A percentile compares a stretch with the other conserved stretches of the same genome.
These are phyloP conservation scores for Aspergillus olivimuriae DNA, from an alignment of 495 filamentous ascomycete genomes.

Conservation along the genomic window DNA sequence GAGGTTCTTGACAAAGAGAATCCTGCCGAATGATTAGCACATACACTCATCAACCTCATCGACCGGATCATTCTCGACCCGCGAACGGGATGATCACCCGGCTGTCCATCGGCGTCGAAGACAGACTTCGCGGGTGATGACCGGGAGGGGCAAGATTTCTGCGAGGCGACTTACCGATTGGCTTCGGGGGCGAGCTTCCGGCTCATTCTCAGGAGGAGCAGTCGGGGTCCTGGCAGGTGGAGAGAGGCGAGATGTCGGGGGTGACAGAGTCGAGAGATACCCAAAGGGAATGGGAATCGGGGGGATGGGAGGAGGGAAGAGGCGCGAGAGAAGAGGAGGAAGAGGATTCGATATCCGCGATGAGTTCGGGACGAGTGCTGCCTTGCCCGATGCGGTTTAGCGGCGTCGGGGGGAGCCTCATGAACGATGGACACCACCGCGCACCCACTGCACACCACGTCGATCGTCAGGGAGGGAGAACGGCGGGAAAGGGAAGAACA, in stretches of 20 bases:
- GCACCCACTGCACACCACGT: too few species aligned
- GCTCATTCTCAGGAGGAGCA: conserved; percentile 40
- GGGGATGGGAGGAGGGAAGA: conserved; percentile 8
- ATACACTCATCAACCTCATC: neutral
- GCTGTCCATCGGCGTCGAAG: too few species aligned
- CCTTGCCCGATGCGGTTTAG: conserved; percentile 30
- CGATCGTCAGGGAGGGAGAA: neutral
- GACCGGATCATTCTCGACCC: neutral
- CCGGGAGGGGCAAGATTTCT: conserved; percentile 27
- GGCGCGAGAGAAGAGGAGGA: conserved; percentile 4
- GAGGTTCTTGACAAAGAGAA: conserved; percentile 97
- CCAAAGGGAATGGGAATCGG: conserved; percentile 10
- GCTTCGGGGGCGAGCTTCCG: conserved; percentile 91
- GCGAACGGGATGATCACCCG: neutral
- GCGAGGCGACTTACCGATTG: conserved; percentile 64
- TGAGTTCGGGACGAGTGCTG: conserved; percentile 18
- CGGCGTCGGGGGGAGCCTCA: conserved; percentile 15
- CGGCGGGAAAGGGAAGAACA: neutral
- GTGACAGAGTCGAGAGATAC: conserved; percentile 10
- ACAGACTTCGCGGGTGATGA: conserved; percentile 8
- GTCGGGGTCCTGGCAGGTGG: conserved; percentile 9
- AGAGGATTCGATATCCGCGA: conserved; percentile 14
- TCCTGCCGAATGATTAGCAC: conserved; percentile 45
- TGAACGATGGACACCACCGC: too few species aligned
- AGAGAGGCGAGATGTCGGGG: neutral